phyloP scores from a whole-genome alignment of 805 yeast genomes.

The Lipomyces starkeyi region DNA sequence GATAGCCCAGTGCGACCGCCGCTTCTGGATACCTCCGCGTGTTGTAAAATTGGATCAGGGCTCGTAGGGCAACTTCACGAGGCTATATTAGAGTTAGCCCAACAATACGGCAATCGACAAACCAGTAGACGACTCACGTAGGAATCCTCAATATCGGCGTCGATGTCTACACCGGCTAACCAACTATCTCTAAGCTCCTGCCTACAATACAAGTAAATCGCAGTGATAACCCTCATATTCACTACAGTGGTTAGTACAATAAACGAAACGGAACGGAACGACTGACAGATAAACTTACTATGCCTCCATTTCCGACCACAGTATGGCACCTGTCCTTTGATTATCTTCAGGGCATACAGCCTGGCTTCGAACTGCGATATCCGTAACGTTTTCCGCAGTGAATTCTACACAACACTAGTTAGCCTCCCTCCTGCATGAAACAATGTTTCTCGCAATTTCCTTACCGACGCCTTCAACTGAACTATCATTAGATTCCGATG shows the following conservation, averaged over 20 bases:
- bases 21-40: conserved; percentile 59
- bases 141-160: conserved; percentile 66
- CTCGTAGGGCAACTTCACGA: conserved; percentile 83
- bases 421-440: background rate
- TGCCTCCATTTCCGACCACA: conserved; percentile 95
- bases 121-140: conserved; percentile 10
- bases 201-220: conserved; percentile 77
- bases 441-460: background rate
- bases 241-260: background rate
- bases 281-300: conserved; percentile 43
- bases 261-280: background rate
- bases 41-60: conserved; percentile 78
- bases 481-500: conserved; percentile 70
- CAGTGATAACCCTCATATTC: conserved; percentile 91
- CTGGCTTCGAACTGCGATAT: conserved; percentile 69
- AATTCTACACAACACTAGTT: conserved; percentile 21
- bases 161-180: conserved; percentile 82
- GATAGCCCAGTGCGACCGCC: conserved; percentile 65
- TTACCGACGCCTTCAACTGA: conserved; percentile 20
- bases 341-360: conserved; percentile 70
- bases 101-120: background rate
- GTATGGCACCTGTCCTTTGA: conserved; percentile 83
- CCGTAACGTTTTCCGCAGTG: conserved; percentile 61
- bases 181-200: conserved; percentile 81
- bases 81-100: conserved; percentile 52